phyloP scores from a whole-genome alignment of 805 yeast genomes.

The Kuraishia ogatae region DNA sequence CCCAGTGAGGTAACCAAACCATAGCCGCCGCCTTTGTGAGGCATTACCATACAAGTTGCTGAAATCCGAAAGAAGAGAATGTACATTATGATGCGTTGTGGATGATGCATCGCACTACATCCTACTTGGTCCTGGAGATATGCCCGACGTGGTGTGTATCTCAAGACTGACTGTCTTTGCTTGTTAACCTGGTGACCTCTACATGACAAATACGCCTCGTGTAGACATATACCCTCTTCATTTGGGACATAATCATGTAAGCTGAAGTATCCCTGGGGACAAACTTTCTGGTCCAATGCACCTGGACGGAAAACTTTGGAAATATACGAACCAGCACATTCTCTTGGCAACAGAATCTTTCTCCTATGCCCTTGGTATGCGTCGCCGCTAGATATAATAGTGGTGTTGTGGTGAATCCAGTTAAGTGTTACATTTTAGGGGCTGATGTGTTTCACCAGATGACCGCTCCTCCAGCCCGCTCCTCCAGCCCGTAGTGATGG shows the following conservation, averaged over 20 bases:
- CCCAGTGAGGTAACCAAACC: too few relatives aligned
- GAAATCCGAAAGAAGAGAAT: neutral
- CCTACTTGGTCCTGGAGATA: neutral
- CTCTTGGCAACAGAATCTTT: too few relatives aligned
- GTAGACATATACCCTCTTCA: neutral
- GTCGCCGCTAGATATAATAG: too few relatives aligned
- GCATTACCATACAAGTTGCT: neutral
- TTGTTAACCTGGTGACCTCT: too few relatives aligned
- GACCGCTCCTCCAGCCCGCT: too few relatives aligned
- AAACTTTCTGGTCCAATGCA: neutral
- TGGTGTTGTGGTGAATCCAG: too few relatives aligned
- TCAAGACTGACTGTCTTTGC: too few relatives aligned
- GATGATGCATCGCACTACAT: neutral
- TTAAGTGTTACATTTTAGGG: too few relatives aligned
- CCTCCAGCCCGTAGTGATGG: too few relatives aligned
- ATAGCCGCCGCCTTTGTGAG: neutral
- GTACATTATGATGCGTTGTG: neutral
- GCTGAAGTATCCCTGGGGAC: neutral
- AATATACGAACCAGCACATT: neutral
- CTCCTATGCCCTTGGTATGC: too few relatives aligned
- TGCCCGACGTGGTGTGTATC: neutral
- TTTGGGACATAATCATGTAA: neutral
- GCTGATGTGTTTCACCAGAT: too few relatives aligned
- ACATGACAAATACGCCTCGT: neutral
- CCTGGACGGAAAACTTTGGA: neutral